These are phyloP conservation scores for Xylariaceae sp. DNA, from an alignment of 2,329 filamentous ascomycete species.

Conservation along the genomic window DNA sequence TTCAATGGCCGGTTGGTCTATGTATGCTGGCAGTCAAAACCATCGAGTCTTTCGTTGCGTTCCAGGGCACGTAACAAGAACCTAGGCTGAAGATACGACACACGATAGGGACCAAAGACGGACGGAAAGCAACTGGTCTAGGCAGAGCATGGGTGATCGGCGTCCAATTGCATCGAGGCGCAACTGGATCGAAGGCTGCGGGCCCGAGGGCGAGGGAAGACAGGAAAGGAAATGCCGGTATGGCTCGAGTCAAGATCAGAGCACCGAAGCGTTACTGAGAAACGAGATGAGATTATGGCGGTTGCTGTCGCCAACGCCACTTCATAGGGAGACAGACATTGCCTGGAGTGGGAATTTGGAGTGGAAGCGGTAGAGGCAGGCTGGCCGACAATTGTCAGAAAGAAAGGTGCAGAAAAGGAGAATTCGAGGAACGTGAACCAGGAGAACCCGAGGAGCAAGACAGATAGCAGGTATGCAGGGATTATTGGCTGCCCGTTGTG, in stretches of 20 bases:
- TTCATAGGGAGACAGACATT: conserved; percentile 20
- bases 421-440: conserved; percentile 18
- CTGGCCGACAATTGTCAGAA: conserved; percentile 12
- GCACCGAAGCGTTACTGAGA: conserved; percentile 4
- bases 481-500: conserved; percentile 14
- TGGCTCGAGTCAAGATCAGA: not conserved
- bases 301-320: conserved; percentile 17
- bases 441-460: conserved; percentile 18
- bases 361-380: conserved; percentile 4
- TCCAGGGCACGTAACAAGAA: not conserved
- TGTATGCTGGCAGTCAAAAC: conserved; percentile 1
- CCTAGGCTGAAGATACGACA: not conserved
- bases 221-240: conserved; percentile 2
- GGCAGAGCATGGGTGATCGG: conserved; percentile 25
- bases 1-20: conserved; percentile 6
- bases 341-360: conserved; percentile 3
- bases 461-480: conserved; percentile 17
- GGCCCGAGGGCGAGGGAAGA: conserved; percentile 2
- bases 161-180: conserved; percentile 30
- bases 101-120: conserved; percentile 1
- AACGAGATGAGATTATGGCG: conserved; percentile 7
- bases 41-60: conserved; percentile 3
- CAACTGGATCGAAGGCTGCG: conserved; percentile 24
- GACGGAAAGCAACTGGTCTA: conserved; percentile 20
- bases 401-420: conserved; percentile 15